Evolutionary conservation across 179 eudicot species (phyloP), one percentile per base, ranked within the genome.

Genomic region (Silene noctiflora): DNA sequence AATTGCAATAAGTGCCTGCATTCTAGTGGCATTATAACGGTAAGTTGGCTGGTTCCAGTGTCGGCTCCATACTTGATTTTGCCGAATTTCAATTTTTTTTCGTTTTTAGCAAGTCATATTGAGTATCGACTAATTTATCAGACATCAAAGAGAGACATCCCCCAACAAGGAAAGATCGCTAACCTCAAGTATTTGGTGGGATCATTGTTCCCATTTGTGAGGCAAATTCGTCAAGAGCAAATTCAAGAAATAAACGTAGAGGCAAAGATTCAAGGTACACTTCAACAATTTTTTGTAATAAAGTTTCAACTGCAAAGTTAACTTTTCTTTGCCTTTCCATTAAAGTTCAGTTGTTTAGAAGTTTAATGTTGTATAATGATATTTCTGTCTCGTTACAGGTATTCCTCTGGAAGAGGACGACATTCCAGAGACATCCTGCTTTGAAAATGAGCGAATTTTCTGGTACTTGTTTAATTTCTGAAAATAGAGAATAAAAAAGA

Each of bases 1-100:
- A 94, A 94, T 70, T 94, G 98, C 78, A 86, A 89, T 60, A 76
- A 80, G 72, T 94, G 98, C 77, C 85, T 94, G 77, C 96, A 83
- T 60, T 83, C 89, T 44, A 73, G 83, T 75, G 78, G 81, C 55
- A 72, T 68, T 44, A 72, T 88, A 56, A 81, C 86, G 89, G 98
- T 94, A 58, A 72, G 62, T 46, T 56, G 16, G 19, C 10, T 39
- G 29, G 24, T 66, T 65, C 4, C 48, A 33, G 12, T 44, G 24
- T 27, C 3, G 17, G 33, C 21, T 17, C 4, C n/a, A 27, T 21
- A 9, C 24, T n/a, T 7, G 3, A 6, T 71, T 27, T 10, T 14
- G 21, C 10, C 11, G 46, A 39, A 8, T 39, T 16, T 25, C 0
- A 17, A 16, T 29, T 29, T 27, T 44, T 29, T 8, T 44, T n/a